phyloP scores from a whole-genome alignment of 2,329 filamentous ascomycete species.

The Fusarium caatingaense region DNA sequence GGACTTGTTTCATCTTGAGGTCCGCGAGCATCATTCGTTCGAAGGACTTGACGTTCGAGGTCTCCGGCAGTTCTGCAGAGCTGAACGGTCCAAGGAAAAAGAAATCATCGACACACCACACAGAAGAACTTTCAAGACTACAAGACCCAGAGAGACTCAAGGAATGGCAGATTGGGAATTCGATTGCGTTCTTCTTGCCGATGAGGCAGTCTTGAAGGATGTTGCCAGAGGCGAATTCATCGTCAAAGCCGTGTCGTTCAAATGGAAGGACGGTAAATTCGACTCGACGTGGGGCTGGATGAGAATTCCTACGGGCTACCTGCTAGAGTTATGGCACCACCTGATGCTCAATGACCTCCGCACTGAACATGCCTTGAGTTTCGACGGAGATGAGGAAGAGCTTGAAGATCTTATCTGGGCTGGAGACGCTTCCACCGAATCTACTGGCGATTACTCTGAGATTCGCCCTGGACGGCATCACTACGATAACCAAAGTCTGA shows the following conservation, averaged over 20 bases:
- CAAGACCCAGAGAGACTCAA: background rate
- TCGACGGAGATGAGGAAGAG: background rate
- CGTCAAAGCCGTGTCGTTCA: background rate
- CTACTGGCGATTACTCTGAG: too few relatives aligned
- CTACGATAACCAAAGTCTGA: background rate
- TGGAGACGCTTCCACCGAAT: too few relatives aligned
- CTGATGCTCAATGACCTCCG: background rate
- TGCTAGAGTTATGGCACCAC: constrained; percentile 1
- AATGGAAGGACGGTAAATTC: background rate
- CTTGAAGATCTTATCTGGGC: background rate
- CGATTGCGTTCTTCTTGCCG: background rate
- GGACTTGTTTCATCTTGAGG: fast-evolving
- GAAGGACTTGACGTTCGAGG: background rate
- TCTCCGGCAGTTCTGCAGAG: background rate
- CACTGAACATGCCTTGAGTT: background rate
- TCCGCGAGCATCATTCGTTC: background rate
- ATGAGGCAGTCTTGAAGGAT: background rate
- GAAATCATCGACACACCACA: fast-evolving
- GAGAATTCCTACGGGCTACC: constrained; percentile 8
- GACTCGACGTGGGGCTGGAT: constrained; percentile 3
- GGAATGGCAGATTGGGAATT: background rate
- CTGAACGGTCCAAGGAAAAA: fast-evolving
- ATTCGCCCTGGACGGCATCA: background rate
- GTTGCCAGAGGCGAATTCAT: background rate
- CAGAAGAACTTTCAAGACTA: background rate